phyloP scores from a whole-genome alignment of 345 rosid species.

The Passiflora organensis region DNA sequence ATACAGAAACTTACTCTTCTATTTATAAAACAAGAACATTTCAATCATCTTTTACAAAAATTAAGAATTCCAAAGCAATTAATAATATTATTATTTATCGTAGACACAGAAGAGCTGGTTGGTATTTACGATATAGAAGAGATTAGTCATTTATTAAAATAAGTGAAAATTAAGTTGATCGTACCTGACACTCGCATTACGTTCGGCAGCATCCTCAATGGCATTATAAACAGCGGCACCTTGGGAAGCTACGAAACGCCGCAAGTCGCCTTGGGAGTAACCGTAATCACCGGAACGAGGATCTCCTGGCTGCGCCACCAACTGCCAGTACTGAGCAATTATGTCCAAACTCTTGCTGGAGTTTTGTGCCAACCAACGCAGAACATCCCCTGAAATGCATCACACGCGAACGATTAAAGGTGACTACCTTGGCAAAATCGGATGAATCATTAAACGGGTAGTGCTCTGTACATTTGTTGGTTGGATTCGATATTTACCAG shows the following conservation, averaged over 20 bases:
- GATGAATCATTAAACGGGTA: too few species aligned
- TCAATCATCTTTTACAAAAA: too few species aligned
- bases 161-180: too few species aligned
- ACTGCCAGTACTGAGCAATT: slow-evolving; percentile 87
- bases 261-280: slow-evolving; percentile 47
- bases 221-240: slow-evolving; percentile 59
- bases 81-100: too few species aligned
- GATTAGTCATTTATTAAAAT: too few species aligned
- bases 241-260: slow-evolving; percentile 45
- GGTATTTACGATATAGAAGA: too few species aligned
- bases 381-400: slow-evolving; percentile 50
- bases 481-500: slow-evolving; percentile 34
- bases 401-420: not conserved
- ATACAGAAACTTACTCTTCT: slow-evolving; percentile 7
- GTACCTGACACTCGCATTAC: slow-evolving; percentile 66
- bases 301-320: slow-evolving; percentile 54
- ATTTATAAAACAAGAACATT: not conserved
- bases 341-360: slow-evolving; percentile 58
- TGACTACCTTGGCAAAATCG: too few species aligned
- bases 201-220: slow-evolving; percentile 55
- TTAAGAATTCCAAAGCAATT: too few species aligned
- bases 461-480: too few species aligned
- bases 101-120: too few species aligned
- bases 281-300: slow-evolving; percentile 79
- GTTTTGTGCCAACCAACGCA: slow-evolving; percentile 73